Conservation (phyloP, 208 protist species). For the Trypanosoma brucei region DNA sequence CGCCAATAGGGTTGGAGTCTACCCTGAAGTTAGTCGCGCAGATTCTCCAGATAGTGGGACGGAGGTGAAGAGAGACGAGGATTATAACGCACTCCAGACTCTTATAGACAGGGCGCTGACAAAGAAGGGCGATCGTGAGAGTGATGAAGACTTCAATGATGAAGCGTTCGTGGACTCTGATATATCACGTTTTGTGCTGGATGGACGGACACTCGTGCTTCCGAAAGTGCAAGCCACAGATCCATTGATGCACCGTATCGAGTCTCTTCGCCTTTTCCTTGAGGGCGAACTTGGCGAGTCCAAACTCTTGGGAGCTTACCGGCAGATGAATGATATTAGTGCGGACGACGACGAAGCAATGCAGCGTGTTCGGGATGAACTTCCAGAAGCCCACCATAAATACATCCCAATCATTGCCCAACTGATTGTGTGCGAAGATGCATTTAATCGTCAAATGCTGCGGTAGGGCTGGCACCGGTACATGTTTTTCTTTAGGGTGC, state of each 20-base stretch:
- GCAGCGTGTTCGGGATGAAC: slow-evolving; percentile 43
- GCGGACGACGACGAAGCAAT: slow-evolving; percentile 71
- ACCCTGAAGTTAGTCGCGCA: neutral
- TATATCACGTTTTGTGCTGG: slow-evolving; percentile 72
- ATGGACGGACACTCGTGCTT: slow-evolving; percentile 85
- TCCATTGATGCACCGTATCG: slow-evolving; percentile 87
- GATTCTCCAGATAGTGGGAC: neutral
- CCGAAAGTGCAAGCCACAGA: slow-evolving; percentile 72
- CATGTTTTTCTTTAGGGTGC: slow-evolving; percentile 2
- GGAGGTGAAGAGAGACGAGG: slow-evolving; percentile 38
- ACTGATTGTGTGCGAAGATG: slow-evolving; percentile 83
- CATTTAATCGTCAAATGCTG: slow-evolving; percentile 69
- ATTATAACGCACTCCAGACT: slow-evolving; percentile 68
- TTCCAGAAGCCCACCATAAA: slow-evolving; percentile 63
- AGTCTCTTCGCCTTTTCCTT: slow-evolving; percentile 85
- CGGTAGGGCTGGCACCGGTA: slow-evolving; percentile 1
- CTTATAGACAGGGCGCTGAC: slow-evolving; percentile 57
- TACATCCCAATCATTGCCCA: slow-evolving; percentile 82
- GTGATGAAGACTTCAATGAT: slow-evolving; percentile 67
- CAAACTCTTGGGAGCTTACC: slow-evolving; percentile 62
- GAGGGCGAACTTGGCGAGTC: slow-evolving; percentile 79
- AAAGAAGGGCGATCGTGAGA: slow-evolving; percentile 3
- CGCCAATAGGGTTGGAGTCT: neutral
- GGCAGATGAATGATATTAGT: slow-evolving; percentile 74
- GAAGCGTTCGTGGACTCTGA: slow-evolving; percentile 42